These are phyloP conservation scores for Sequoia sempervirens DNA, from an alignment of 75 land plant species.

Conservation along the genomic window DNA sequence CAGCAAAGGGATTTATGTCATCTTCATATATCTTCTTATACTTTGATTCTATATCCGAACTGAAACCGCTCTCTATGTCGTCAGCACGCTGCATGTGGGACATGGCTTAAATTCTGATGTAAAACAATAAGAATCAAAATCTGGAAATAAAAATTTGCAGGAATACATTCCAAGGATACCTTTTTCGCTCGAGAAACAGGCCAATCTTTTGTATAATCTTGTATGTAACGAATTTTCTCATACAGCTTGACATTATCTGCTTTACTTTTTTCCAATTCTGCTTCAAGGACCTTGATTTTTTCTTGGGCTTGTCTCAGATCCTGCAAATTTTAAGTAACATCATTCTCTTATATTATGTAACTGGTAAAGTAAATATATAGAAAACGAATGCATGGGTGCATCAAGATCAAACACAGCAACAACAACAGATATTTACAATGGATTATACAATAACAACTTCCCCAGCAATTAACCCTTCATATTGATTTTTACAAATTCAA, in stretches of 20 bases:
- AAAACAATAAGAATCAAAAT: neutral
- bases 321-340: conserved; percentile 25
- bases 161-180: conserved; percentile 36
- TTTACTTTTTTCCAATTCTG: conserved; percentile 85
- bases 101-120: neutral
- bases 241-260: conserved; percentile 92
- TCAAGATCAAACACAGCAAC: neutral
- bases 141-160: neutral
- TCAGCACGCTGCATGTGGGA: conserved; percentile 58
- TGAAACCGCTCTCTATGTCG: conserved; percentile 88
- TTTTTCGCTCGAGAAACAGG: conserved; percentile 89
- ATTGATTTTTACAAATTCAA: neutral
- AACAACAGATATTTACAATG: neutral
- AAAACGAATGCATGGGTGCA: neutral
- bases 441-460: neutral
- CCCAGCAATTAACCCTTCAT: no score
- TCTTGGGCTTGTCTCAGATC: conserved; percentile 79
- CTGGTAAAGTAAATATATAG: neutral
- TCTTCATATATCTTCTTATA: conserved; percentile 98
- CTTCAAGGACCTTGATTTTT: conserved; percentile 53
- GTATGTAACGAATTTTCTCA: conserved; percentile 96
- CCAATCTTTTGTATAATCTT: conserved; percentile 87
- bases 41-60: conserved; percentile 92
- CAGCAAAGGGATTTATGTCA: conserved; percentile 97
- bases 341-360: neutral